phyloP scores from a whole-genome alignment of 495 filamentous ascomycete species.

The Amphirosellinia nigrospora region DNA sequence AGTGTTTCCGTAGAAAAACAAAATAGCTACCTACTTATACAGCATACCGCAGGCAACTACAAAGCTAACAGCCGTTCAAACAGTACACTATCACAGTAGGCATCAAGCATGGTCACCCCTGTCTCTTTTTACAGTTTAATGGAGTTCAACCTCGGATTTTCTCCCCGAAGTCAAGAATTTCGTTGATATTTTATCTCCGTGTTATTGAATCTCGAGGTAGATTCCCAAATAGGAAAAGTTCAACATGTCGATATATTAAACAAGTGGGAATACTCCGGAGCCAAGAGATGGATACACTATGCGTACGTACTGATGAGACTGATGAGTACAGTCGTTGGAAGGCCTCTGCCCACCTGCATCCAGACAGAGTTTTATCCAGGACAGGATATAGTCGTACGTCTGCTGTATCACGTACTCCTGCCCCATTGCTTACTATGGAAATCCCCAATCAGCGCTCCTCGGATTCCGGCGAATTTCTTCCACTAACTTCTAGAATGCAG shows the following conservation, averaged over 20 bases:
- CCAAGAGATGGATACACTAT: conserved; percentile 8
- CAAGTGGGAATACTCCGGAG: not conserved
- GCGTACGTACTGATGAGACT: too few relatives aligned
- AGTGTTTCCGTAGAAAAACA: not conserved
- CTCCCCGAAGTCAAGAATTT: not conserved
- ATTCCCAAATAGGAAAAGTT: conserved; percentile 18
- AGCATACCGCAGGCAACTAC: not conserved
- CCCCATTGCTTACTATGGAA: conserved; percentile 21
- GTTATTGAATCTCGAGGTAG: not conserved
- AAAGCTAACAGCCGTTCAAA: not conserved
- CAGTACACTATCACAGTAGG: too few relatives aligned
- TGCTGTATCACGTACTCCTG: not conserved
- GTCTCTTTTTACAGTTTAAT: not conserved
- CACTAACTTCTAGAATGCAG: conserved; percentile 3
- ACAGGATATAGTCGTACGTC: not conserved
- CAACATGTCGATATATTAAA: not conserved
- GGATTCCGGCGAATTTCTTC: conserved; percentile 10
- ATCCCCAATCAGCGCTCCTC: conserved; percentile 8
- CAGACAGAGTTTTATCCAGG: not conserved
- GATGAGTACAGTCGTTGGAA: not conserved
- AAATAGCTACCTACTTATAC: not conserved
- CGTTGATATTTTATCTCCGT: not conserved
- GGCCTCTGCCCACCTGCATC: not conserved
- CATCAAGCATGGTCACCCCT: not conserved
- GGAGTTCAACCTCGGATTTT: not conserved